Conservation (phyloP, 345 rosid genomes). For the Eucalyptus brandiana region DNA sequence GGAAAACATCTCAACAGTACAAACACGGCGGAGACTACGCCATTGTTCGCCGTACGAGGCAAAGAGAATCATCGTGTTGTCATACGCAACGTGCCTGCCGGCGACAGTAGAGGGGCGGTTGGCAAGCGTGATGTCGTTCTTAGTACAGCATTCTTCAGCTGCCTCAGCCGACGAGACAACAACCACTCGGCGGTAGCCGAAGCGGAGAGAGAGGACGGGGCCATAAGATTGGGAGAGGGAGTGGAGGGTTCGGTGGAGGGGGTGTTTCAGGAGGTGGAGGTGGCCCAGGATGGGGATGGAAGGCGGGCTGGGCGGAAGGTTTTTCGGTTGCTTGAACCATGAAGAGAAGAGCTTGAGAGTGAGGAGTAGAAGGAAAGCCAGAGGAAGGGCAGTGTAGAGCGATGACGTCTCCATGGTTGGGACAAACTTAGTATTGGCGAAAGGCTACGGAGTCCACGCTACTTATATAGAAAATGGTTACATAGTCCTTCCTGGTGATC, state of each 20-base stretch:
- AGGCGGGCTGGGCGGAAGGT: conserved; percentile 34
- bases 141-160: conserved; percentile 34
- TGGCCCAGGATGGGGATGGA: conserved; percentile 42
- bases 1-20: conserved; percentile 25
- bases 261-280: conserved; percentile 29
- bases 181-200: conserved; percentile 14
- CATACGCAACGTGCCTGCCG: conserved; percentile 17
- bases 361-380: neutral
- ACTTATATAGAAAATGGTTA: too few relatives aligned
- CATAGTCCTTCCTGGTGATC: too few relatives aligned
- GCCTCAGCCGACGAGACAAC: conserved; percentile 10
- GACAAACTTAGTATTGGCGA: neutral
- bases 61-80: conserved; percentile 6
- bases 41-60: conserved; percentile 36
- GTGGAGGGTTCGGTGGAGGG: conserved; percentile 14
- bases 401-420: neutral
- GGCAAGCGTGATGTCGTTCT: conserved; percentile 31
- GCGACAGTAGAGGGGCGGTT: conserved; percentile 10
- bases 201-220: conserved; percentile 13
- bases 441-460: neutral
- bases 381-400: neutral
- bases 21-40: conserved; percentile 47
- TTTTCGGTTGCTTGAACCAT: neutral
- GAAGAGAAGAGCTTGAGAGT: neutral
- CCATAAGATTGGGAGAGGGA: conserved; percentile 22